Evolutionary conservation across 495 filamentous ascomycete species (phyloP), one percentile per base, ranked within the genome.

Genomic region (Penicillium waksmanii): DNA sequence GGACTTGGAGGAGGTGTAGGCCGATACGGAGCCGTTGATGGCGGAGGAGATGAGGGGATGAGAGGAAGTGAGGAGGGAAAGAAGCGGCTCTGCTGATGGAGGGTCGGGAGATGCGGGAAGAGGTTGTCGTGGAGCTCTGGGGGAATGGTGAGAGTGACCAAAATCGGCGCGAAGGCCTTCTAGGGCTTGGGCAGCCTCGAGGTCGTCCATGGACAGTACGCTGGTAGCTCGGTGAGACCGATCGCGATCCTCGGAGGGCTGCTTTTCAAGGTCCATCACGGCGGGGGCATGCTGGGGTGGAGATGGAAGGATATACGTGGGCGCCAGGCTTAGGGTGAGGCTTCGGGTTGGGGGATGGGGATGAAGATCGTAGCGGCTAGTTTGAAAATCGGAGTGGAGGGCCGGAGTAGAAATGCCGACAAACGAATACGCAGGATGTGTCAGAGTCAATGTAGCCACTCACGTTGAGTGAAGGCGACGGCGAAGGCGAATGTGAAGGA

Each of bases 121-220:
- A 38, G 63, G 61, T 57, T 69, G 67, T 56, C 71, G 69, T 27
- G 72, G 65, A 48, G 64, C 57, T 38, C 61, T 67, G 53, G 71
- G 66, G 51, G 74, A 31, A 9, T 31, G 27, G 6, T 31, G 27
- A 31, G 27, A 77, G 54, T 70, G 67, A 53, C 68, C 73, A 49
- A 67, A 75, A 38, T 76, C 73, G 66, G 90, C 87, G 72, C 90
- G 86, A 53, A 97, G 81, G 56, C 91, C 90, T 36, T 89, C 89
- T 19, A 97, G 74, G 12, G 93, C 92, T 75, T 96, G 92, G 33
- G 92, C 93, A 27, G 92, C 93, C 67, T 96, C 89, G 13, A 91
- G 85, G 68, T 97, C 92, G 65, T 97, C 92, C 63, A 94, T 85
- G 48, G 86, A 91, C 44, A 89, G 56, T 33, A 78, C 77, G 64